These are phyloP conservation scores for Gonium pectorale DNA, from an alignment of 139 green algal genomes.

Conservation along the genomic window DNA sequence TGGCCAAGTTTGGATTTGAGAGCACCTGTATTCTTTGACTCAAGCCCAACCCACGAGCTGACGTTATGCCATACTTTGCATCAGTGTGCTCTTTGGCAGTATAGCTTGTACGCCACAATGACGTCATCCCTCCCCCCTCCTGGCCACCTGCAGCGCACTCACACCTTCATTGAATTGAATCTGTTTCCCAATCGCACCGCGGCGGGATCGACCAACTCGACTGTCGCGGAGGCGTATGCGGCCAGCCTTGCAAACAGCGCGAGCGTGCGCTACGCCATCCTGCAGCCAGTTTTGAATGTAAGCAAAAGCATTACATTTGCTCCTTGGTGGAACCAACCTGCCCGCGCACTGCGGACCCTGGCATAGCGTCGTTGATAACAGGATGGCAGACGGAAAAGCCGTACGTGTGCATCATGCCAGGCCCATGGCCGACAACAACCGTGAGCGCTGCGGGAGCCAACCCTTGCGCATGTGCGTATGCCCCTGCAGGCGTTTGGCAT, in stretches of 20 bases:
- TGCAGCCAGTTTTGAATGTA: background rate
- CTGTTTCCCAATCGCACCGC: background rate
- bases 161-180: background rate
- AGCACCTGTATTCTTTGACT: background rate
- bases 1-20: too few relatives aligned
- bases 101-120: too few relatives aligned
- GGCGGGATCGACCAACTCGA: background rate
- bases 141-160: background rate
- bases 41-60: background rate
- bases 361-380: too few relatives aligned
- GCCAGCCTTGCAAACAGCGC: background rate
- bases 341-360: too few relatives aligned
- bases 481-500: background rate
- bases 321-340: too few relatives aligned
- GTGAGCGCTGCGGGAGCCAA: too few relatives aligned
- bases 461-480: too few relatives aligned
- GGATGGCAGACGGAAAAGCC: too few relatives aligned
- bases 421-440: background rate
- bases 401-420: background rate
- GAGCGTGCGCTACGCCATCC: background rate
- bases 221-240: background rate
- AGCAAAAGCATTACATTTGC: background rate
- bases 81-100: too few relatives aligned
- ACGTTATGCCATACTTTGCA: too few relatives aligned
- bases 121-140: background rate